Evolutionary conservation across 2,329 filamentous ascomycete genomes (phyloP).

Genomic region (Passalora sequoiae): DNA sequence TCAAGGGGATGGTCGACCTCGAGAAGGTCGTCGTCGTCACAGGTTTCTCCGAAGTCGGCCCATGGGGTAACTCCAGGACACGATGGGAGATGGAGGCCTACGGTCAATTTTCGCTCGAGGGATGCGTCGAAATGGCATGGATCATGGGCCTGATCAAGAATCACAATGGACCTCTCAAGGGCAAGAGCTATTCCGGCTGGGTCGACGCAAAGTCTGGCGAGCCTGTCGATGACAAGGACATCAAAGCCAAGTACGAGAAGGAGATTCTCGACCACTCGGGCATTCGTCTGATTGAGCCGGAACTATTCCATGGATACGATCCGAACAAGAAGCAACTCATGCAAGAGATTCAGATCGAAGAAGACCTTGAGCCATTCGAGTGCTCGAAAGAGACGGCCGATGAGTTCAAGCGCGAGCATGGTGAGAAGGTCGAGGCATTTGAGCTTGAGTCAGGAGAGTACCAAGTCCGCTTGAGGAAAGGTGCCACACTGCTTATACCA

Average conservation of each 20-base stretch:
- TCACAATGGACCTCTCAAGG: slow-evolving; percentile 93
- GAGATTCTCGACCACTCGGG: slow-evolving; percentile 92
- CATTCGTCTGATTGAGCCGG: slow-evolving; percentile 95
- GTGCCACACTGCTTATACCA: slow-evolving; percentile 87
- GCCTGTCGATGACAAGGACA: slow-evolving; percentile 94
- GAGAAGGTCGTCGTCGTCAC: slow-evolving; percentile 98
- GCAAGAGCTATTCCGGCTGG: slow-evolving; percentile 94
- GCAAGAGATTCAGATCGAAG: slow-evolving; percentile 94
- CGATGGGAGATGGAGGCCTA: slow-evolving; percentile 99
- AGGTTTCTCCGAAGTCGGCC: slow-evolving; percentile 90
- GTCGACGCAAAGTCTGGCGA: slow-evolving; percentile 91
- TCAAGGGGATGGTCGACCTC: slow-evolving; percentile 97
- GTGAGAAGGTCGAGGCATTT: slow-evolving; percentile 95
- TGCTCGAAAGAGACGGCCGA: slow-evolving; percentile 94
- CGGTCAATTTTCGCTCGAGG: slow-evolving; percentile 93
- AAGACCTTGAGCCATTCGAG: slow-evolving; percentile 96
- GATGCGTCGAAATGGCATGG: slow-evolving; percentile 99
- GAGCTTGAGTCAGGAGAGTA: slow-evolving; percentile 91
- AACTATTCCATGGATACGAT: slow-evolving; percentile 94
- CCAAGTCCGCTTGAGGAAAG: slow-evolving; percentile 91
- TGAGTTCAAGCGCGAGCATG: slow-evolving; percentile 95
- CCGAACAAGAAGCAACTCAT: slow-evolving; percentile 98
- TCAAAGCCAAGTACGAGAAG: slow-evolving; percentile 97
- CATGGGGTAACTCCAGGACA: slow-evolving; percentile 97
- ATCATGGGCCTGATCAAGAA: slow-evolving; percentile 99